Evolutionary conservation across 2,329 filamentous ascomycete genomes (phyloP), one percentile per base, ranked within the genome.

Genomic region (Curvularia sp.): DNA sequence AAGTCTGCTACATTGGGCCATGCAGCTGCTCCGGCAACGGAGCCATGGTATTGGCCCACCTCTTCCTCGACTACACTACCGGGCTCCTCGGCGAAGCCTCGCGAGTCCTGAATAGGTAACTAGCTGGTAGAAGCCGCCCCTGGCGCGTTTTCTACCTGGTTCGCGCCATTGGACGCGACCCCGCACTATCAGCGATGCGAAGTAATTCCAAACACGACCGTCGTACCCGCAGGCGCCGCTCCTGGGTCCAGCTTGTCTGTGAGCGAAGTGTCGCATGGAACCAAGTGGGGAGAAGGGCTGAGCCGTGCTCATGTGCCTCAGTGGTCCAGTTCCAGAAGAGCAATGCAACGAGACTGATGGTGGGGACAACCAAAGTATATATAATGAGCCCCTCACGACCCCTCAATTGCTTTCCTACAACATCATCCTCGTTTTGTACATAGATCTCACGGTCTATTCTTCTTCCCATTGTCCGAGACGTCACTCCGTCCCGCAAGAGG

Each of bases 141-240:
- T 63, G 62, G 65, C 66, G 66, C 64, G 56, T 66, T 63, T 41
- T 61, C 38, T 46, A 53, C 55, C 63, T 64, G 49, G 61, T 61
- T 58, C 53, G 68, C 61, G 65, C 65, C 55, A 77, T 75, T 75
- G 70, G 75, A 68, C 66, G 60, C 55, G 60, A 75, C 73, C 75
- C 75, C 75, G 74, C 74, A 74, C 70, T 65, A 59, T 64, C 60
- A 54, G 61, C 67, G 60, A 61, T 67, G 64, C 64, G 65, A 67
- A 68, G 64, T 61, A 66, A 67, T 73, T 67, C 41, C 72, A 70
- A 70, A 75, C 67, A 68, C 55, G 67, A 71, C 63, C 54, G 65
- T 66, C 62, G 67, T 69, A 65, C 64, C 72, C 68, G 64, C 65
- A 62, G 48, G 50, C 59, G 64, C 62, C 54, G 49, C 38, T 26